A percentile compares a stretch with the other conserved stretches of the same genome.
Conservation (phyloP, 495 filamentous ascomycete genomes). For the Chaetomidium leptoderma region DNA sequence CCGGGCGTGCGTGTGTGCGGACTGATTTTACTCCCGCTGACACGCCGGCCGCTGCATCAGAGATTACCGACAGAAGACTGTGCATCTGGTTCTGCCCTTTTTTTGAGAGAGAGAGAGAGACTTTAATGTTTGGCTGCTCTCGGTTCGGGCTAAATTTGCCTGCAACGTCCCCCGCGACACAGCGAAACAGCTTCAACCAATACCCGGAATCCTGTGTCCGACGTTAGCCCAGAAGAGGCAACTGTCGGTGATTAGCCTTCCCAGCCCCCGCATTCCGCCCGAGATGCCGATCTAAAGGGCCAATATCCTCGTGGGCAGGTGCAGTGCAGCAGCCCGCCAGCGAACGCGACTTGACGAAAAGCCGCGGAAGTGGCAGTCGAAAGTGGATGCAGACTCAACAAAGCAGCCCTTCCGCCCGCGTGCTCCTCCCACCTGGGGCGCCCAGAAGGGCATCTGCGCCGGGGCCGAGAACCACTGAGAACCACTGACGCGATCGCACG, state of each 20-base stretch:
- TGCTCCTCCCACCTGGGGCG: neutral
- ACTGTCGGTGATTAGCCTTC: conserved; percentile 33
- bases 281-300: conserved; percentile 30
- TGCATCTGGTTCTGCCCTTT: too few species aligned
- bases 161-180: conserved; percentile 10
- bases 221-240: conserved; percentile 27
- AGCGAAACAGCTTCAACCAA: conserved; percentile 11
- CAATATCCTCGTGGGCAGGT: conserved; percentile 14
- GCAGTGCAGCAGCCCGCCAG: conserved; percentile 1
- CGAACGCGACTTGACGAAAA: conserved; percentile 16
- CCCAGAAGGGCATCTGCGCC: neutral
- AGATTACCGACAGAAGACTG: too few species aligned
- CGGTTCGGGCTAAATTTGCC: conserved; percentile 1
- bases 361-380: conserved; percentile 13
- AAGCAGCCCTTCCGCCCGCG: neutral
- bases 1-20: neutral
- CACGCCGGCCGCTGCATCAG: too few species aligned
- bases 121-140: too few species aligned
- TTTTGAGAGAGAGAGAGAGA: too few species aligned
- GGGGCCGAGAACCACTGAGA: neutral
- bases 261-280: conserved; percentile 36
- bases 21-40: conserved; percentile 4
- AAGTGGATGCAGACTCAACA: conserved; percentile 7
- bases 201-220: conserved; percentile 29
- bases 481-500: conserved; percentile 18